phyloP scores from a whole-genome alignment of 2,329 filamentous ascomycete species.

The Hypoxylon sp. region DNA sequence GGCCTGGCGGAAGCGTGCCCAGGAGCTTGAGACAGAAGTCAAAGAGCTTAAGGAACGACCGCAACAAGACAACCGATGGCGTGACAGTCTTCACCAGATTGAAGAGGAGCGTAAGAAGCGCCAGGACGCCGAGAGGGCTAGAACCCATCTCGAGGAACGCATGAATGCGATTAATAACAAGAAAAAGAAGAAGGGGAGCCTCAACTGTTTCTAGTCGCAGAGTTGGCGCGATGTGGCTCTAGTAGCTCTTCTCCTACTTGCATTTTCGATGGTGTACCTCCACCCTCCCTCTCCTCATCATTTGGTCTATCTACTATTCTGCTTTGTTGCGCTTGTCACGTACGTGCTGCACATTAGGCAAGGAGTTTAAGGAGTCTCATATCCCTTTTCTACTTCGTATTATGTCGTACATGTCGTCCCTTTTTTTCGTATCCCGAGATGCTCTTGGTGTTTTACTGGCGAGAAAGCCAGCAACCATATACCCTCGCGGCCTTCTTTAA shows the following conservation, averaged over 20 bases:
- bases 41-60: slow-evolving; percentile 74
- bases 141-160: slow-evolving; percentile 90
- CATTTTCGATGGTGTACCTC: slow-evolving; percentile 28
- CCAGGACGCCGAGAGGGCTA: slow-evolving; percentile 88
- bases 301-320: slow-evolving; percentile 27
- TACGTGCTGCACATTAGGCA: slow-evolving; percentile 38
- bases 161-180: slow-evolving; percentile 94
- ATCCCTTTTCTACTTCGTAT: slow-evolving; percentile 27
- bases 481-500: slow-evolving; percentile 34
- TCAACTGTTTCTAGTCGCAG: slow-evolving; percentile 91
- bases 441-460: slow-evolving; percentile 18
- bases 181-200: slow-evolving; percentile 94
- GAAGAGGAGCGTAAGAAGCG: slow-evolving; percentile 97
- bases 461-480: slow-evolving; percentile 27
- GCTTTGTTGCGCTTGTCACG: slow-evolving; percentile 28
- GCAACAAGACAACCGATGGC: slow-evolving; percentile 70
- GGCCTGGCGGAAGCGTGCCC: slow-evolving; percentile 88
- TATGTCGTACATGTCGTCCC: slow-evolving; percentile 11
- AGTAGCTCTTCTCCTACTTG: slow-evolving; percentile 38
- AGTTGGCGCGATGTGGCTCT: slow-evolving; percentile 39
- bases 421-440: slow-evolving; percentile 27
- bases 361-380: slow-evolving; percentile 44
- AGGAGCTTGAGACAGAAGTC: slow-evolving; percentile 79
- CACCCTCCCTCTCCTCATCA: slow-evolving; percentile 13
- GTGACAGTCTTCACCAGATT: slow-evolving; percentile 82